phyloP scores from a whole-genome alignment of 176 grass and related monocot species.

The Carex cristatella region DNA sequence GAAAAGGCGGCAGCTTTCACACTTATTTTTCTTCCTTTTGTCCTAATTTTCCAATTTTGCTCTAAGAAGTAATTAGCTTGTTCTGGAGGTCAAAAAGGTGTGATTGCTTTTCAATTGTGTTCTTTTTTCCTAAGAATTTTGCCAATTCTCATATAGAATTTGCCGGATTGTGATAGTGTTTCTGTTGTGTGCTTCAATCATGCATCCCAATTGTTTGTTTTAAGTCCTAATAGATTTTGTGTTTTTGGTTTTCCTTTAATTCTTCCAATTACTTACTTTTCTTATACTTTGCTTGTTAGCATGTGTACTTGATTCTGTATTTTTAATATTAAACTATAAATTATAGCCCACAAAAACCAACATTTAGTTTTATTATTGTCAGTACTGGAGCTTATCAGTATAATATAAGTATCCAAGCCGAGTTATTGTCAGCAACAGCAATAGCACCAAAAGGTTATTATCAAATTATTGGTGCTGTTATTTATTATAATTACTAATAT shows the following conservation, averaged over 20 bases:
- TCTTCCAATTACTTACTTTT: neutral
- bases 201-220: neutral
- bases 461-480: neutral
- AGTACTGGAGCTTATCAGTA: neutral
- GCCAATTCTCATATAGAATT: neutral
- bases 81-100: neutral
- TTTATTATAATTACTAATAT: neutral
- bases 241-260: neutral
- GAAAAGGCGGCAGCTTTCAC: constrained; percentile 7
- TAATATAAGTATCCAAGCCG: neutral
- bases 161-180: neutral
- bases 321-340: neutral
- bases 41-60: neutral
- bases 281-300: neutral
- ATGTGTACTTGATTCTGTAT: neutral
- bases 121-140: neutral
- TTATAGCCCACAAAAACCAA: neutral
- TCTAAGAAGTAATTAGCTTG: neutral
- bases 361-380: neutral
- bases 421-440: neutral
- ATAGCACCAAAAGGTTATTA: neutral
- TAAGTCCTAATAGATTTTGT: neutral
- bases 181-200: neutral
- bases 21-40: neutral
- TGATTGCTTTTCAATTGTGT: neutral